Conservation (phyloP, 2,329 filamentous ascomycete genomes). For the Fusarium fracticaudum region DNA sequence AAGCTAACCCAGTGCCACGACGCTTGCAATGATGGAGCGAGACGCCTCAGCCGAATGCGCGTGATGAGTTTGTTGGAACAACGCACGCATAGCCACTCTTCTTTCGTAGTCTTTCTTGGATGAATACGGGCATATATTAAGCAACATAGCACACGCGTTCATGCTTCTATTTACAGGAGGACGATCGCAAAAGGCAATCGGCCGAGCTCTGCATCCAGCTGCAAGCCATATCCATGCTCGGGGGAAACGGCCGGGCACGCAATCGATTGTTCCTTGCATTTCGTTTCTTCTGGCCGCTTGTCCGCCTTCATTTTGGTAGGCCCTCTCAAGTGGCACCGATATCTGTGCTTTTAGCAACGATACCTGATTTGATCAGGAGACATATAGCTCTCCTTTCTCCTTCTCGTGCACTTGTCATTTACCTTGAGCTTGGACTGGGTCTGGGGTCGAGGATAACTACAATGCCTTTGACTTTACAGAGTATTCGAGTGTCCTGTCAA, state of each 20-base stretch:
- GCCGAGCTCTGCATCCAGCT: conserved; percentile 4
- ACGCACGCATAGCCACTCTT: conserved; percentile 15
- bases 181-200: conserved; percentile 21
- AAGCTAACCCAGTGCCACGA: conserved; percentile 26
- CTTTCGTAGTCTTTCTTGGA: background rate
- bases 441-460: background rate
- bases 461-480: background rate
- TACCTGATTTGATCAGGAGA: conserved; percentile 25
- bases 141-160: conserved; percentile 10
- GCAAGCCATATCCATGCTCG: conserved; percentile 30
- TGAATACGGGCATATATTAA: conserved; percentile 1
- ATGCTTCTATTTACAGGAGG: conserved; percentile 23
- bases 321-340: conserved; percentile 22
- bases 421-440: background rate
- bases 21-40: conserved; percentile 29
- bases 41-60: conserved; percentile 26
- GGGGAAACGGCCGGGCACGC: conserved; percentile 19
- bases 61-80: conserved; percentile 7
- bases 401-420: background rate
- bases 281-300: conserved; percentile 22
- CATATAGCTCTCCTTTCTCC: conserved; percentile 25
- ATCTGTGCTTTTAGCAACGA: conserved; percentile 11
- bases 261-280: conserved; percentile 31
- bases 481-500: background rate
- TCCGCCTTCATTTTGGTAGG: conserved; percentile 24